Evolutionary conservation across 1,139 yeast species (phyloP), one percentile per base, ranked within the genome.

Genomic region (Taphrina pruni): DNA sequence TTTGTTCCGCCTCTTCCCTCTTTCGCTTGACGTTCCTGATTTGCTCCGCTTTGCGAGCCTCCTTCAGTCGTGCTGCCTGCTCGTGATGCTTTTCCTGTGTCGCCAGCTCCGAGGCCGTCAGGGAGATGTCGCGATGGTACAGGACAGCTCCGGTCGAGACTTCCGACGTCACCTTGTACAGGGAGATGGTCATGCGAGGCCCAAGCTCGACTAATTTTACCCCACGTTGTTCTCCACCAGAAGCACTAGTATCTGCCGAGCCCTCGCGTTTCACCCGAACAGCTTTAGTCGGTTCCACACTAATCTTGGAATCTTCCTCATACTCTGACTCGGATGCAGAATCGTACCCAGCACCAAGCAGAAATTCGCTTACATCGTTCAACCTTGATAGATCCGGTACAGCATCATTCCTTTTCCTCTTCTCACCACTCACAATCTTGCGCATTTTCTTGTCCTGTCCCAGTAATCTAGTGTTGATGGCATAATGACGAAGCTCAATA

Each of bases 171-270:
- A 95, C 90, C 80, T 95, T 95, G 70, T 89, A 81, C 72, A 94
- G 82, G 65, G 86, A 81, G 79, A 95, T 82, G 74, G 86, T 87
- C 78, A 95, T 79, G 73, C 99, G 84, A 48, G 99, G 99, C 0
- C 99, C 99, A 70, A 93, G 81, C 79, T 95, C 99, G 0, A 94
- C 90, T 71, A 95, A 83, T 77, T 92, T 92, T 74, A 95, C 90
- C 1, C 99, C 99, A 75, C 90, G 86, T 80, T 92, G 92, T 73
- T 87, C 86, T 45, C 84, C 78, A 26, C 75, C 36, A 21, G 54
- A 26, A 17, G 54, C 21, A 20, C 36, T 21, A 6, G 36, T 21
- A 72, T 75, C 45, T 11, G 69, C 62, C 20, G 61, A 62, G 55
- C 45, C 57, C 21, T 61, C 65, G 39, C 58, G 58, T 21, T 60